A percentile compares a stretch with the other conserved stretches of the same genome.
Evolutionary conservation across 225 moss, liverwort and hornwort species (phyloP).

Genomic region (Pseudisothecium myosuroides): DNA sequence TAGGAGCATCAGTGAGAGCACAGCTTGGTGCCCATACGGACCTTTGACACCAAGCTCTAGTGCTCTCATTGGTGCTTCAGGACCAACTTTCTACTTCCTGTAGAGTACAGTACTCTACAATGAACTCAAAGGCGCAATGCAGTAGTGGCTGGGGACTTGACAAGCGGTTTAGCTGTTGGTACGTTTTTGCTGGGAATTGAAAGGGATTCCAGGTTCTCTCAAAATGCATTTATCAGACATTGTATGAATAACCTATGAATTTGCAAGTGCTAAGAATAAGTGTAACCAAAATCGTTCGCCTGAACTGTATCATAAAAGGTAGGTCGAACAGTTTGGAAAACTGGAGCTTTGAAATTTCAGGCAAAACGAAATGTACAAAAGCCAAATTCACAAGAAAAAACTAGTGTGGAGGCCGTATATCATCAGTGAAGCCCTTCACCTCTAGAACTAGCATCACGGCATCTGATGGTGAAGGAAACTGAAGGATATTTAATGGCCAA

Average conservation of each 20-base stretch:
- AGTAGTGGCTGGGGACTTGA: background rate
- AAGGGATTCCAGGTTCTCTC: background rate
- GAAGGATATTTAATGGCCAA: background rate
- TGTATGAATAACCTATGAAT: background rate
- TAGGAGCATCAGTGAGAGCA: no score
- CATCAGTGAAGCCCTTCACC: background rate
- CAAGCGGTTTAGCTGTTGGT: background rate
- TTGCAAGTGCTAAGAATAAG: background rate
- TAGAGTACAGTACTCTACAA: background rate
- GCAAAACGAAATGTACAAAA: conserved; percentile 20
- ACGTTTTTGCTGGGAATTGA: background rate
- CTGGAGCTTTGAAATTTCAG: conserved; percentile 7
- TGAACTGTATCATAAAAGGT: background rate
- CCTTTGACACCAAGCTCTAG: background rate
- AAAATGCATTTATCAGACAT: background rate
- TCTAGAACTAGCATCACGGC: background rate
- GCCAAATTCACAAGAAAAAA: conserved; percentile 9
- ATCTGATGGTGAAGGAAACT: background rate
- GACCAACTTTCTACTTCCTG: no score
- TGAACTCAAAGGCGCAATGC: background rate
- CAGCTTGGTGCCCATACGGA: no score
- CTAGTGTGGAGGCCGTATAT: background rate
- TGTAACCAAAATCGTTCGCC: background rate
- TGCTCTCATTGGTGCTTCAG: no score
- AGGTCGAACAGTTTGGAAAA: background rate